A percentile compares a stretch with the other conserved stretches of the same genome.
Evolutionary conservation across 169 alveolate genomes (phyloP).

Genomic region (Babesia gibsoni): DNA sequence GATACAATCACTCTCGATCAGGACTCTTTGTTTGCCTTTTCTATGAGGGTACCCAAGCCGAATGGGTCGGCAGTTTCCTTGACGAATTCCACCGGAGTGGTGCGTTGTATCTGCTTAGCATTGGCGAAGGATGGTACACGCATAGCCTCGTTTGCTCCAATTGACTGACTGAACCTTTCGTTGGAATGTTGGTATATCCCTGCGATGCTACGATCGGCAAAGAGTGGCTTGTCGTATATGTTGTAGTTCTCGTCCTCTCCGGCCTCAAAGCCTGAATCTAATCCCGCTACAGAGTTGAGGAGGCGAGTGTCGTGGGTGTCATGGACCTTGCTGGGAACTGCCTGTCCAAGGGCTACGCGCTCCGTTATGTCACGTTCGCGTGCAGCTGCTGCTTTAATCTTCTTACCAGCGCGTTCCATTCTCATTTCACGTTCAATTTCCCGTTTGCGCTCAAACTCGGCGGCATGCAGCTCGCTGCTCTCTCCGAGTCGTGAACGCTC

Average conservation of each 20-base stretch:
- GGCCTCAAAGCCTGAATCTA: conserved; percentile 83
- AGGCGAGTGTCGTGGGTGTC: conserved; percentile 84
- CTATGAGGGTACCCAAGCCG: conserved; percentile 82
- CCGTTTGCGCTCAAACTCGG: conserved; percentile 74
- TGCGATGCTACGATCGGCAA: conserved; percentile 79
- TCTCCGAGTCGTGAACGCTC: conserved; percentile 70
- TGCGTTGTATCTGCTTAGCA: conserved; percentile 62
- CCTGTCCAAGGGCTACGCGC: conserved; percentile 90
- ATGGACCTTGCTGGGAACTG: conserved; percentile 79
- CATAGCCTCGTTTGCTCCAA: conserved; percentile 61
- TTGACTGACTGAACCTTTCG: conserved; percentile 67
- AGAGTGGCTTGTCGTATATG: conserved; percentile 89
- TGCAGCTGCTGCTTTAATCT: conserved; percentile 73
- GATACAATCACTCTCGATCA: background rate
- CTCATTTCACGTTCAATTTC: conserved; percentile 82
- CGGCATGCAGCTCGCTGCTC: conserved; percentile 39
- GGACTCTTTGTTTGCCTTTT: conserved; percentile 78
- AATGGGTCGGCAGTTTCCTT: conserved; percentile 85
- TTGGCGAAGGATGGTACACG: conserved; percentile 79
- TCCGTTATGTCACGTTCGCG: conserved; percentile 92
- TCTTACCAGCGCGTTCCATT: conserved; percentile 81
- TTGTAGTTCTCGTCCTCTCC: conserved; percentile 88
- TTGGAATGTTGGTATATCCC: conserved; percentile 67
- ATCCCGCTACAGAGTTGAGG: conserved; percentile 84
- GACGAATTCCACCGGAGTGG: conserved; percentile 85